Evolutionary conservation across 1,139 yeast genomes (phyloP).

Genomic region (Kodamaea sp.): DNA sequence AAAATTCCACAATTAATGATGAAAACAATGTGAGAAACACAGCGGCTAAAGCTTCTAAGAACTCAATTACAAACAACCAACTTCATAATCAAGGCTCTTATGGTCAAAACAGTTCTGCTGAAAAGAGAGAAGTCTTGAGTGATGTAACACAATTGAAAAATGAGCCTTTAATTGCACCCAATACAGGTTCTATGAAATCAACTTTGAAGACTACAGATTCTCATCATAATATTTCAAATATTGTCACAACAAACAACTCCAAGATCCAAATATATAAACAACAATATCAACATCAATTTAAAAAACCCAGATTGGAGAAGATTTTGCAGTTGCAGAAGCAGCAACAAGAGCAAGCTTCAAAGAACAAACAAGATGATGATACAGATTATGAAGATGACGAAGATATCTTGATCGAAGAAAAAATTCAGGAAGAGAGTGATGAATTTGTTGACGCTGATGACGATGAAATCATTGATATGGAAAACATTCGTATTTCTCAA

Average conservation of each 20-base stretch:
- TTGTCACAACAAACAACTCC: conserved; percentile 10
- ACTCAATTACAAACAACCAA: neutral
- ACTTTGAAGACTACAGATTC: conserved; percentile 3
- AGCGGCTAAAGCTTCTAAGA: too few relatives aligned
- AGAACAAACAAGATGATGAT: conserved; percentile 9
- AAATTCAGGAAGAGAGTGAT: conserved; percentile 9
- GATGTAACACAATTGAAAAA: conserved; percentile 25
- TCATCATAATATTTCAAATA: conserved; percentile 10
- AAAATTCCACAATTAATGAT: conserved; percentile 1
- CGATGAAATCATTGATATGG: conserved; percentile 5
- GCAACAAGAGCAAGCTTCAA: conserved; percentile 2
- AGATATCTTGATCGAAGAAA: conserved; percentile 4
- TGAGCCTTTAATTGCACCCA: conserved; percentile 4
- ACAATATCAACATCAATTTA: conserved; percentile 18
- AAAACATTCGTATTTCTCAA: conserved; percentile 1
- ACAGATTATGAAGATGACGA: conserved; percentile 9
- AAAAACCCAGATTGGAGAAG: conserved; percentile 23
- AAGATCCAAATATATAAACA: conserved; percentile 23
- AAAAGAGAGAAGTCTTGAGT: conserved; percentile 27
- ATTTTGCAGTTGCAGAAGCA: conserved; percentile 7
- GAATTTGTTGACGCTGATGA: conserved; percentile 13
- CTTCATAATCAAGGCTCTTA: neutral
- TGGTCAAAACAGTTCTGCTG: neutral
- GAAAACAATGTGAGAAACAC: neutral
- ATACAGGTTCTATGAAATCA: conserved; percentile 1